Evolutionary conservation across 768 basidiomycete genomes (phyloP), one percentile per base, ranked within the genome.

Genomic region (Termitomyces sp.): DNA sequence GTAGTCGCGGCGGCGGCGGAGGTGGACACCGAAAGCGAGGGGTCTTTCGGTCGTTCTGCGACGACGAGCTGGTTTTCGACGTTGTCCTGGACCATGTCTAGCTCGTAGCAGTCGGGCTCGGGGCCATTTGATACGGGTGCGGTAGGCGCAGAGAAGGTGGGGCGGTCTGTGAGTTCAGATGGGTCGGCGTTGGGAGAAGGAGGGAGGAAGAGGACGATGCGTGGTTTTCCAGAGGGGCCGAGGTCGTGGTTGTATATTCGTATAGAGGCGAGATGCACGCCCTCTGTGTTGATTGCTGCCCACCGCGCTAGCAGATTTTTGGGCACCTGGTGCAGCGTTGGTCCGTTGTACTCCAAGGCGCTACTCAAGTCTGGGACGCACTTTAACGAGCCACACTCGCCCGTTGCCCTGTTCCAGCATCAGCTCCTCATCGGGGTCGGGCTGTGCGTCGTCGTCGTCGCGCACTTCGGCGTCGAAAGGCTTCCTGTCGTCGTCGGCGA

Each of bases 11-110:
- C 70, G 33, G 77, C 71, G 40, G 79, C 68, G 55, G 72, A 68
- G 12, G 71, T 68, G 6, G 75, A 68, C 14, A 63, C 47, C 58
- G 70, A 71, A 59, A 81, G 66, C 32, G 79, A 71, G 20, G 76
- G 35, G 70, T 84, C 88, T 67, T 91, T 93, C 26, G 87, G 87
- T 55, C 87, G 83, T 71, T 93, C 91, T 0, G 91, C 91, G 38
- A 94, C 83, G 32, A 93, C 90, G 58, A 91, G 81, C 71, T 93
- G 88, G 74, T 94, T 95, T 65, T 91, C 89, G 9, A 92, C 88
- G 35, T 83, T 72, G 62, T 92, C 88, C 62, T 92, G 89, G 46
- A 93, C 85, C 84, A 96, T 92, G 46, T 92, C 88, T 36, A 98
- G 79, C 65, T 93, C 91, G 74, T 93, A 98, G 71, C 86, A 82